A percentile compares a stretch with the other conserved stretches of the same genome.
These are phyloP conservation scores for Sporothrix pallida DNA, from an alignment of 2,329 filamentous ascomycete genomes.

Conservation along the genomic window DNA sequence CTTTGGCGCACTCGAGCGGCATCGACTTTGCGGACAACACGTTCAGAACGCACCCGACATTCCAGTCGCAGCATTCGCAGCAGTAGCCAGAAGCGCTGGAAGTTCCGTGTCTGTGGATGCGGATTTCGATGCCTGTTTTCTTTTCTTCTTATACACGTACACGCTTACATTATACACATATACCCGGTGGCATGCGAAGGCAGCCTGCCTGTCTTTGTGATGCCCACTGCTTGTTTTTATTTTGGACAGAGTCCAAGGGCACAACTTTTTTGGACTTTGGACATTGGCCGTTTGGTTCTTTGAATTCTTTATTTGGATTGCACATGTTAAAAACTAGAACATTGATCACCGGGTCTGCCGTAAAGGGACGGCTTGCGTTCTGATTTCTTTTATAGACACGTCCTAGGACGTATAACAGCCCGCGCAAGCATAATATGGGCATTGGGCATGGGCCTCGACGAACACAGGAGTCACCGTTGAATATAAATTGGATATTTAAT, in stretches of 20 bases:
- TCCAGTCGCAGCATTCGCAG: background rate
- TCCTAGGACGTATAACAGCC: background rate
- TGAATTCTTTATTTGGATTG: background rate
- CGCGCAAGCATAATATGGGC: too few species aligned
- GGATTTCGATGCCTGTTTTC: background rate
- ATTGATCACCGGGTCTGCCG: background rate
- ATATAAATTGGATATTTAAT: background rate
- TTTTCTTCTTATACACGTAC: slow-evolving; percentile 10
- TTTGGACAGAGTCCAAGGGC: slow-evolving; percentile 26
- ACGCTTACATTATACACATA: slow-evolving; percentile 16
- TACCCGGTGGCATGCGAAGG: slow-evolving; percentile 18
- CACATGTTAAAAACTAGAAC: background rate
- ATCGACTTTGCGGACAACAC: slow-evolving; percentile 28
- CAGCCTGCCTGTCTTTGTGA: background rate
- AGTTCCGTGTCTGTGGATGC: background rate
- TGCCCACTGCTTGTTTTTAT: background rate
- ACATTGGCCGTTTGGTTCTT: too few species aligned
- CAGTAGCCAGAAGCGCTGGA: background rate
- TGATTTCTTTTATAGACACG: slow-evolving; percentile 8
- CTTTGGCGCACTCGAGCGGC: slow-evolving; percentile 31
- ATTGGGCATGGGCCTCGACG: background rate
- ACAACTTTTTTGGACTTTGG: slow-evolving; percentile 8
- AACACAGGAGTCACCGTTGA: background rate
- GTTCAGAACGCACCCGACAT: background rate
- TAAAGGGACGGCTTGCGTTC: background rate